These are phyloP conservation scores for Trematosphaeria pertusa DNA, from an alignment of 2,329 filamentous ascomycete species.

Conservation along the genomic window DNA sequence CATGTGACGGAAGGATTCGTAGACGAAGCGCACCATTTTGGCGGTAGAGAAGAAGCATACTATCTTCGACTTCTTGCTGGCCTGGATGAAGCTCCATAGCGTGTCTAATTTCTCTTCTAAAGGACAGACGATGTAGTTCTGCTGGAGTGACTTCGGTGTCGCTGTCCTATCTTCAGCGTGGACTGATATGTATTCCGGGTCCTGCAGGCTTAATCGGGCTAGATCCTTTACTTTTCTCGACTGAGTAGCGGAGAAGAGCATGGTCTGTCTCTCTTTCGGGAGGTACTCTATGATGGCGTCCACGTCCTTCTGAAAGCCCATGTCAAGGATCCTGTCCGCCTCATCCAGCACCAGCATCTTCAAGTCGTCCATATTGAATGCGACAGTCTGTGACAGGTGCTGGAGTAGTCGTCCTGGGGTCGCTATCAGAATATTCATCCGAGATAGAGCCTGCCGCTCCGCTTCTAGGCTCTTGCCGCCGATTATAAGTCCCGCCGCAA, in stretches of 20 bases:
- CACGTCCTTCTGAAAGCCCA: constrained; percentile 90
- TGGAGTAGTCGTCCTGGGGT: constrained; percentile 95
- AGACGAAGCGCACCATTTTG: constrained; percentile 96
- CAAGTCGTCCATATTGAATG: constrained; percentile 87
- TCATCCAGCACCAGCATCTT: constrained; percentile 95
- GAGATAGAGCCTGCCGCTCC: constrained; percentile 79
- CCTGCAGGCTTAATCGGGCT: constrained; percentile 82
- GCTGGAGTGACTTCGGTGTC: constrained; percentile 83
- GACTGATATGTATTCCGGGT: constrained; percentile 94
- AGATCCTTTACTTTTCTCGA: constrained; percentile 93
- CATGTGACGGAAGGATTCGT: constrained; percentile 89
- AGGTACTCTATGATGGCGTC: constrained; percentile 94
- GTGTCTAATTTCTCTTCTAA: constrained; percentile 90
- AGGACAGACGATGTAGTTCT: constrained; percentile 88
- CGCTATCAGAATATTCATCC: constrained; percentile 97
- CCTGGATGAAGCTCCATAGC: constrained; percentile 88
- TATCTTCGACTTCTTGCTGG: constrained; percentile 91
- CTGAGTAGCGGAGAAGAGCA: constrained; percentile 96
- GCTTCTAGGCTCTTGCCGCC: constrained; percentile 91
- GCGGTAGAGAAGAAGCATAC: constrained; percentile 94
- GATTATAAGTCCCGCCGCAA: constrained; percentile 92
- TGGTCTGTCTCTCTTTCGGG: constrained; percentile 82
- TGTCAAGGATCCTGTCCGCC: constrained; percentile 95
- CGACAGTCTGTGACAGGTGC: constrained; percentile 91
- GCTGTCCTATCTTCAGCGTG: constrained; percentile 82